phyloP scores from a whole-genome alignment of 2,329 filamentous ascomycete genomes.

The Orbilia javanica region DNA sequence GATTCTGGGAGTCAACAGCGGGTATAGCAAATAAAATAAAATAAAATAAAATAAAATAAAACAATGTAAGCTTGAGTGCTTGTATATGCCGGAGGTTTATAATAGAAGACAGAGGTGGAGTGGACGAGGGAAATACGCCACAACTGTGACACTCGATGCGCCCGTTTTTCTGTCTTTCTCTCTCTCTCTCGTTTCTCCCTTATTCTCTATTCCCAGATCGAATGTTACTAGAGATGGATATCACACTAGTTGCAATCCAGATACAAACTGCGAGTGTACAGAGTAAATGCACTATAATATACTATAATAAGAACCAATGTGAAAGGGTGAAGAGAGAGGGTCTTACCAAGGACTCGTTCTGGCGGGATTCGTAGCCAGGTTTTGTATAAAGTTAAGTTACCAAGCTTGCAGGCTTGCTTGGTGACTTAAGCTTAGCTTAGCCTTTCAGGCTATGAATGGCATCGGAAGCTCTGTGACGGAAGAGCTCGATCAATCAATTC shows the following conservation, averaged over 20 bases:
- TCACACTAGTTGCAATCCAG: too few species aligned
- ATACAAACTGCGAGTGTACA: too few species aligned
- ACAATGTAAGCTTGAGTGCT: too few species aligned
- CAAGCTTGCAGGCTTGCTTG: background rate
- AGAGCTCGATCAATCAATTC: constrained; percentile 22
- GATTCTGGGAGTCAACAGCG: too few species aligned
- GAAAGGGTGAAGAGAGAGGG: background rate
- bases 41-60: background rate
- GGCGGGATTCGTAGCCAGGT: constrained; percentile 4
- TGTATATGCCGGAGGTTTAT: background rate
- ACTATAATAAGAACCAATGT: background rate
- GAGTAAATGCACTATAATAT: too few species aligned
- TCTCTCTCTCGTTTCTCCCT: too few species aligned
- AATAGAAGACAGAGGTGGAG: too few species aligned
- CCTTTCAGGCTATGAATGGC: background rate
- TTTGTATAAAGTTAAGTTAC: constrained; percentile 6
- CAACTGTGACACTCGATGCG: background rate
- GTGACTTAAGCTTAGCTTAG: background rate
- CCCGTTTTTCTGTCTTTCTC: background rate
- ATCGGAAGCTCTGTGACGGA: constrained; percentile 32
- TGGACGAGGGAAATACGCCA: background rate
- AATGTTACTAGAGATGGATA: too few species aligned
- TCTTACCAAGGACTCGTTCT: background rate
- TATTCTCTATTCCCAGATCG: too few species aligned
- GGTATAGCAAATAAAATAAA: background rate